These are phyloP conservation scores for Schizochytrium sp. DNA, from an alignment of 108 stramenopile genomes.

Conservation along the genomic window DNA sequence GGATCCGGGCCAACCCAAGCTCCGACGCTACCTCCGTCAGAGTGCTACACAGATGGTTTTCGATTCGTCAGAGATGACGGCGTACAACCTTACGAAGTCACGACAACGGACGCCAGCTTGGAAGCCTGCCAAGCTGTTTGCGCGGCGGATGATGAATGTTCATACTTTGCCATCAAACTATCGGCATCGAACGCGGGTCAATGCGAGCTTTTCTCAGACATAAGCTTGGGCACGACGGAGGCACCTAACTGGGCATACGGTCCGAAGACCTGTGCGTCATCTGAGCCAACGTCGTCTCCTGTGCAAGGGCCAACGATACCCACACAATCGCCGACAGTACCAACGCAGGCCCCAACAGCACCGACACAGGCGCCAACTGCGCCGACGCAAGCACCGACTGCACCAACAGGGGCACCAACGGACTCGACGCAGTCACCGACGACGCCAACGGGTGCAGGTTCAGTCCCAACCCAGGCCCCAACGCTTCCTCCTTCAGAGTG, in stretches of 20 bases:
- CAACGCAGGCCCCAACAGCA: too few species aligned
- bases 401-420: too few species aligned
- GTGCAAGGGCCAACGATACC: too few species aligned
- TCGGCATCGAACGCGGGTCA: neutral
- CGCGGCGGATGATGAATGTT: neutral
- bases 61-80: neutral
- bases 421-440: too few species aligned
- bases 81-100: neutral
- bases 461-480: neutral
- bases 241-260: neutral
- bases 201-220: neutral
- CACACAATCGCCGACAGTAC: neutral
- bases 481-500: neutral
- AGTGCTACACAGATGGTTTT: neutral
- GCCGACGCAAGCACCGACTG: too few species aligned
- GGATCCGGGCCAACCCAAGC: too few species aligned
- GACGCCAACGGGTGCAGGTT: too few species aligned
- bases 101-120: neutral
- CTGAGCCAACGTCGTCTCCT: too few species aligned
- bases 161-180: neutral
- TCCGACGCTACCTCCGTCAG: neutral
- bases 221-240: neutral
- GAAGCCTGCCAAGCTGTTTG: neutral
- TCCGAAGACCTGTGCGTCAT: neutral
- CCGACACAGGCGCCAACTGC: too few species aligned